Conservation (phyloP, 768 basidiomycete species). For the Aureoboletus auriporus region DNA sequence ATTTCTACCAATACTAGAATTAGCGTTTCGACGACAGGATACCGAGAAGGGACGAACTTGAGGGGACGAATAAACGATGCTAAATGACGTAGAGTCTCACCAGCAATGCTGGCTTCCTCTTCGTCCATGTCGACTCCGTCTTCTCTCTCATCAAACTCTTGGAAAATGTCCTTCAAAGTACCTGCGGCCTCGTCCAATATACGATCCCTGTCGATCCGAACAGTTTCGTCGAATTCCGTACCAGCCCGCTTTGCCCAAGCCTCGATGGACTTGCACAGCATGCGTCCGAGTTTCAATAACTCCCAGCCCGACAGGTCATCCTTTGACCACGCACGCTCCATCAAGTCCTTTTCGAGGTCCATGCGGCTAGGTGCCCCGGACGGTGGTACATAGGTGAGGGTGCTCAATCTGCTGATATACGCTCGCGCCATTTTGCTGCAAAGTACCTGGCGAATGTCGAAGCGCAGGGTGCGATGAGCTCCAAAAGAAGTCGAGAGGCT, state of each 20-base stretch:
- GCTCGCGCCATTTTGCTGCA: slow-evolving; percentile 61
- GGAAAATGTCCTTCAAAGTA: slow-evolving; percentile 66
- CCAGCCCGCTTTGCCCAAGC: slow-evolving; percentile 50
- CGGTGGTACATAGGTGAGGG: slow-evolving; percentile 45
- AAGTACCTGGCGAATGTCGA: slow-evolving; percentile 59
- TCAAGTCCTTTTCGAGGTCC: slow-evolving; percentile 57
- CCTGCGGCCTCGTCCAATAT: slow-evolving; percentile 69
- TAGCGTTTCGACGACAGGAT: slow-evolving; percentile 1
- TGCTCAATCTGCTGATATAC: slow-evolving; percentile 53
- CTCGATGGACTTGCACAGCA: slow-evolving; percentile 50
- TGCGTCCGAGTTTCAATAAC: slow-evolving; percentile 50
- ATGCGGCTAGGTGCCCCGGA: slow-evolving; percentile 59
- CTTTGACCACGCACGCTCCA: slow-evolving; percentile 73
- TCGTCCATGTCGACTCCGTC: slow-evolving; percentile 56
- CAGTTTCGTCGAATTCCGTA: slow-evolving; percentile 25
- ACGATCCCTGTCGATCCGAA: slow-evolving; percentile 41
- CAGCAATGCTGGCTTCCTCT: slow-evolving; percentile 64
- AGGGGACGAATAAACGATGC: slow-evolving; percentile 53
- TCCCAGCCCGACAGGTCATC: slow-evolving; percentile 69
- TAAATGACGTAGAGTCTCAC: slow-evolving; percentile 56
- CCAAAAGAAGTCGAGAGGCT: slow-evolving; percentile 45
- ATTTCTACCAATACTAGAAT: slow-evolving; percentile 32
- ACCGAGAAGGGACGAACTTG: slow-evolving; percentile 41
- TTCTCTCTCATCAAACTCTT: slow-evolving; percentile 65
- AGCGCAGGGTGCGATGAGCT: slow-evolving; percentile 58